These are phyloP conservation scores for Coelastrella sp. DNA, from an alignment of 139 green algal species.

Conservation along the genomic window DNA sequence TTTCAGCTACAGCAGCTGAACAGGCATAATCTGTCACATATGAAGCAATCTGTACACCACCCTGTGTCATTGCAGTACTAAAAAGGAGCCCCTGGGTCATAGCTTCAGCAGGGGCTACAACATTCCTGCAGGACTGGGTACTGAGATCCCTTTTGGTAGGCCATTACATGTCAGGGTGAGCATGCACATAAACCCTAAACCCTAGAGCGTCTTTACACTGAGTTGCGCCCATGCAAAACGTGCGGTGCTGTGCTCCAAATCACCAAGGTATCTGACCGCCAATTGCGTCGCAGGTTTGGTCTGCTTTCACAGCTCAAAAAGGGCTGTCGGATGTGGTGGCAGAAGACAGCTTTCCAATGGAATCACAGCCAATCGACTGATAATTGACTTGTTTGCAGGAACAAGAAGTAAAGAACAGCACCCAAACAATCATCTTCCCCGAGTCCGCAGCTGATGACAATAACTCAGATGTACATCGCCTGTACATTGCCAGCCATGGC, in stretches of 20 bases:
- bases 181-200: no score
- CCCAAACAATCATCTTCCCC: conserved; percentile 61
- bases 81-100: conserved; percentile 73
- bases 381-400: conserved; percentile 41
- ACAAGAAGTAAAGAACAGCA: conserved; percentile 56
- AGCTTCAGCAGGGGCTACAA: conserved; percentile 67
- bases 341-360: background rate
- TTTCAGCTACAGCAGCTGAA: no score
- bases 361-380: background rate
- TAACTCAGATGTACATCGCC: conserved; percentile 21
- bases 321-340: no score
- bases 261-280: no score
- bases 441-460: conserved; percentile 42
- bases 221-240: no score
- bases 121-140: conserved; percentile 70
- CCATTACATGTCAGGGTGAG: conserved; percentile 65
- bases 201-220: no score
- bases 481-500: conserved; percentile 73
- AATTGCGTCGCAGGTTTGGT: no score
- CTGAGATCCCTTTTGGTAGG: conserved; percentile 62
- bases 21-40: no score
- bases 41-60: no score
- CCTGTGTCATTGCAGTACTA: conserved; percentile 48
- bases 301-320: no score
- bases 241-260: no score